These are phyloP conservation scores for Trypanosoma avium DNA, from an alignment of 208 protist genomes.

Conservation along the genomic window DNA sequence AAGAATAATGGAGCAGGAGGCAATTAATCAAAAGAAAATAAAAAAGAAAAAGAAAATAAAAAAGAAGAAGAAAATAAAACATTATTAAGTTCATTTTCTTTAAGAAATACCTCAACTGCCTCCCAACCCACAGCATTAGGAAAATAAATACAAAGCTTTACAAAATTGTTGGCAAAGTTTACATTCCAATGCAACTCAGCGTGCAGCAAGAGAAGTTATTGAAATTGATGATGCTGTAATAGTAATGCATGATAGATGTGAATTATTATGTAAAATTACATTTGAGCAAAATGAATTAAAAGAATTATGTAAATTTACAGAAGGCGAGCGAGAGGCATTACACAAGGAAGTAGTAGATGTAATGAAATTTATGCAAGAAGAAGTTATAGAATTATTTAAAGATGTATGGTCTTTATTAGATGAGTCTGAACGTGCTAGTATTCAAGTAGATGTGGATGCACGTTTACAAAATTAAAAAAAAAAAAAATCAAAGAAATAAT, in stretches of 20 bases:
- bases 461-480: no score
- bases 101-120: no score
- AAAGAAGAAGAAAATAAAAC: neutral
- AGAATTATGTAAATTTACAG: conserved; percentile 3
- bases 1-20: conserved; percentile 10
- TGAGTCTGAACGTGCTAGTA: neutral
- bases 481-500: no score
- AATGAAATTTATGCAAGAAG: conserved; percentile 1
- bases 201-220: neutral
- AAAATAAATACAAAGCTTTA: no score
- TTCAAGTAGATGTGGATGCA: neutral
- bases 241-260: neutral
- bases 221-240: neutral
- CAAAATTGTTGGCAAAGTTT: neutral
- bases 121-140: no score
- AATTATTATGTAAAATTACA: neutral
- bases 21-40: neutral
- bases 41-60: neutral
- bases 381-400: neutral
- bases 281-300: neutral
- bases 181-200: neutral
- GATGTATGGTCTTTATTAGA: conserved; percentile 7
- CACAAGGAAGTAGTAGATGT: neutral
- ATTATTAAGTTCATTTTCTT: neutral
- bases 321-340: neutral